Evolutionary conservation across 352 stramenopile species (phyloP).

Genomic region (Elongisporangium undulatum): DNA sequence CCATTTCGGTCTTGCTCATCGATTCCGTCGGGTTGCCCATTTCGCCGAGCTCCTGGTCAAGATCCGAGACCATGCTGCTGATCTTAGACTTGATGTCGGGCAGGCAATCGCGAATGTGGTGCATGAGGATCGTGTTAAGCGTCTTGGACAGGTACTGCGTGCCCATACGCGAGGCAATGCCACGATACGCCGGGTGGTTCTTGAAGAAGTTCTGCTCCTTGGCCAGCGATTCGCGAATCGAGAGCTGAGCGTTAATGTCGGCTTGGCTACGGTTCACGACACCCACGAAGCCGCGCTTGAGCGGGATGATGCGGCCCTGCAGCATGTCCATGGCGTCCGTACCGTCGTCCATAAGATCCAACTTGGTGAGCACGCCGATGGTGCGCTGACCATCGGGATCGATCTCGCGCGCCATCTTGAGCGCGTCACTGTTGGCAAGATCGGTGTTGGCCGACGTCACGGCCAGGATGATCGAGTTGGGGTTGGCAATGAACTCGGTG

Average conservation of each 20-base stretch:
- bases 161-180: constrained; percentile 92
- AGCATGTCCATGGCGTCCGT: constrained; percentile 98
- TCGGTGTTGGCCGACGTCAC: constrained; percentile 99
- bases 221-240: constrained; percentile 92
- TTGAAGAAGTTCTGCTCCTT: constrained; percentile 98
- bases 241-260: constrained; percentile 96
- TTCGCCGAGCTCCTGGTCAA: constrained; percentile 94
- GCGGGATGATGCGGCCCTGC: constrained; percentile 94
- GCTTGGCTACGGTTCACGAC: constrained; percentile 99
- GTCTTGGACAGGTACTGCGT: constrained; percentile 95
- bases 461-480: constrained; percentile 99
- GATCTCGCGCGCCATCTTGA: constrained; percentile 96
- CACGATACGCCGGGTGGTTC: constrained; percentile 94
- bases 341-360: constrained; percentile 99
- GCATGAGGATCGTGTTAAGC: constrained; percentile 99
- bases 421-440: constrained; percentile 97
- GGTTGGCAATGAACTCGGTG: constrained; percentile 97
- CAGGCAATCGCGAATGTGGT: constrained; percentile 98
- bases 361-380: constrained; percentile 99
- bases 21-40: constrained; percentile 90
- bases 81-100: constrained; percentile 99
- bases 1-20: constrained; percentile 89
- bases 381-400: constrained; percentile 93
- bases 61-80: constrained; percentile 92
- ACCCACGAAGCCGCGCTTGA: constrained; percentile 97